These are phyloP conservation scores for Aspergillus steynii DNA, from an alignment of 495 filamentous ascomycete genomes.

Conservation along the genomic window DNA sequence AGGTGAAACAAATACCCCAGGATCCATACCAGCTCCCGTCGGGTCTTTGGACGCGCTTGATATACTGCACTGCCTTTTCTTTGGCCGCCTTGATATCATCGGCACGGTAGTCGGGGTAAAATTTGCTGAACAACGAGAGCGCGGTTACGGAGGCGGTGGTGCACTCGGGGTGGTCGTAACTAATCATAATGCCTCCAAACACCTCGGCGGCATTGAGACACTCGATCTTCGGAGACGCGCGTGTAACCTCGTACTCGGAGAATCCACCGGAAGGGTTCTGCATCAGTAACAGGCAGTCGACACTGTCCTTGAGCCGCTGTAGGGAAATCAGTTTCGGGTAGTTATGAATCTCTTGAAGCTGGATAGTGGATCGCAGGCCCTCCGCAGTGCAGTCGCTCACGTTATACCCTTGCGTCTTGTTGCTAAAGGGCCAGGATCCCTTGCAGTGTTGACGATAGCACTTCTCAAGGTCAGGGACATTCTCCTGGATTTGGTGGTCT, in stretches of 20 bases:
- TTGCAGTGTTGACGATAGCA: constrained; percentile 93
- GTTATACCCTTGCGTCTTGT: constrained; percentile 86
- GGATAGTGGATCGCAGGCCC: constrained; percentile 80
- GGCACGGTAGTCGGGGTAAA: constrained; percentile 76
- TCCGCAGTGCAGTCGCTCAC: constrained; percentile 94
- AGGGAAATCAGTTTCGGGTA: constrained; percentile 75
- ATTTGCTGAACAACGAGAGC: constrained; percentile 75
- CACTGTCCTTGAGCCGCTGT: constrained; percentile 76
- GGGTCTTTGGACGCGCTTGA: constrained; percentile 72
- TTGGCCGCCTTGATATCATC: constrained; percentile 74
- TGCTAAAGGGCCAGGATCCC: constrained; percentile 95
- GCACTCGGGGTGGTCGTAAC: constrained; percentile 97
- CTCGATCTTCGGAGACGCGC: constrained; percentile 76
- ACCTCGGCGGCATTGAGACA: constrained; percentile 93
- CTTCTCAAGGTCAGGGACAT: constrained; percentile 71
- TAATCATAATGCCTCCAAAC: constrained; percentile 96
- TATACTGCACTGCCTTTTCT: constrained; percentile 69
- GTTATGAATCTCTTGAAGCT: constrained; percentile 75
- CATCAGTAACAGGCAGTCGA: constrained; percentile 89
- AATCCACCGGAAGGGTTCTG: constrained; percentile 89
- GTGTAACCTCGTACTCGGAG: constrained; percentile 82
- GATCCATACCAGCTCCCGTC: constrained; percentile 95
- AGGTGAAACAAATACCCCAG: constrained; percentile 98
- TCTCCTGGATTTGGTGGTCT: constrained; percentile 85
- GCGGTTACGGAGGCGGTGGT: constrained; percentile 95